Percentiles rank a stretch among this genome's conserved stretches.
These are phyloP conservation scores for Fusarium anguioides DNA, from an alignment of 2,329 filamentous ascomycete genomes.

Conservation along the genomic window DNA sequence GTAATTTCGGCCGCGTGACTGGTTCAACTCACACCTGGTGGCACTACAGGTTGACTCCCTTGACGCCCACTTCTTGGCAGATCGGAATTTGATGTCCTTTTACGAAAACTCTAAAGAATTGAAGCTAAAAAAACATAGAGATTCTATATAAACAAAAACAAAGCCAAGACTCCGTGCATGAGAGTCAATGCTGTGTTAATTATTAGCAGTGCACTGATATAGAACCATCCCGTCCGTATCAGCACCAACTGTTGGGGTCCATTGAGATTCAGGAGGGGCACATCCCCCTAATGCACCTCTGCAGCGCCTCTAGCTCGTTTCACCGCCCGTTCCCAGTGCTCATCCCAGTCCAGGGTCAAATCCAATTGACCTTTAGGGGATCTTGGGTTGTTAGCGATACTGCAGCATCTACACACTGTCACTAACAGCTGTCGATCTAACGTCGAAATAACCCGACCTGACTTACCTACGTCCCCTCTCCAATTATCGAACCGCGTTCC, in stretches of 20 bases:
- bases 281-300: constrained; percentile 32
- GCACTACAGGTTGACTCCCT: constrained; percentile 21
- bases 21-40: constrained; percentile 17
- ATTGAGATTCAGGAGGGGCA: constrained; percentile 33
- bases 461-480: constrained; percentile 30
- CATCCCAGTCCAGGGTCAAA: constrained; percentile 23
- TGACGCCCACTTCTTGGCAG: constrained; percentile 18
- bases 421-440: constrained; percentile 28
- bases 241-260: constrained; percentile 10
- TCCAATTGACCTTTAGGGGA: constrained; percentile 14
- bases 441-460: constrained; percentile 8
- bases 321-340: constrained; percentile 32
- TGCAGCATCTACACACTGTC: background rate
- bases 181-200: constrained; percentile 1
- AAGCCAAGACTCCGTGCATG: background rate
- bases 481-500: constrained; percentile 40
- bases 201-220: constrained; percentile 11
- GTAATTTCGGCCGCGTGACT: constrained; percentile 23
- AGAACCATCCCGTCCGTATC: constrained; percentile 7
- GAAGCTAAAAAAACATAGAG: background rate
- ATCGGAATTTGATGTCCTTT: constrained; percentile 14
- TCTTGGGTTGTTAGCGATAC: constrained; percentile 20
- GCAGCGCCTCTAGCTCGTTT: constrained; percentile 31
- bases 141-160: background rate
- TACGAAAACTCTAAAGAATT: background rate